A percentile compares a stretch with the other conserved stretches of the same genome.
phyloP scores from a whole-genome alignment of 2,329 filamentous ascomycete species.

The Stenocarpella maydis region DNA sequence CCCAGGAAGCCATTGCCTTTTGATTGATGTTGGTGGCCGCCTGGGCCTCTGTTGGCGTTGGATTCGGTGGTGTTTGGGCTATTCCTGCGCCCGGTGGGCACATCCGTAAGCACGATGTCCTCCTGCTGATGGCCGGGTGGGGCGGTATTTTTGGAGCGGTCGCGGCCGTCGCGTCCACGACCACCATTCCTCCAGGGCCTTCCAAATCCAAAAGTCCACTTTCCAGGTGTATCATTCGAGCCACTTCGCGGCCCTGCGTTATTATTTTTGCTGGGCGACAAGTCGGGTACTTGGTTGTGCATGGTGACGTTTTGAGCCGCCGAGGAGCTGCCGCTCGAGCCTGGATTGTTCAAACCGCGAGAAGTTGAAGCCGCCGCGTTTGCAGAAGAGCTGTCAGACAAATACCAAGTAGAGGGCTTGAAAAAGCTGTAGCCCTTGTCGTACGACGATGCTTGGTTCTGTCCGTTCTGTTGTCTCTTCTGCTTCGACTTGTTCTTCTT shows the following conservation, averaged over 20 bases:
- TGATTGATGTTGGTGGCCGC: constrained; percentile 7
- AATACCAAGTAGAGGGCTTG: constrained; percentile 29
- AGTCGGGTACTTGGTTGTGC: constrained; percentile 24
- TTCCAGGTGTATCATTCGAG: background rate
- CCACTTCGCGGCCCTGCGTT: background rate
- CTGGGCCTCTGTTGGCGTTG: constrained; percentile 4
- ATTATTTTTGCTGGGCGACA: constrained; percentile 28
- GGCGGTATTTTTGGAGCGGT: constrained; percentile 28
- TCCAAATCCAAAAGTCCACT: constrained; percentile 12
- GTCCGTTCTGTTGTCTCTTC: constrained; percentile 28
- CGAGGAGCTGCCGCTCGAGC: constrained; percentile 5
- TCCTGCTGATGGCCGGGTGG: constrained; percentile 20
- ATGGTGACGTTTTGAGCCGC: constrained; percentile 19
- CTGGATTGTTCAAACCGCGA: constrained; percentile 15
- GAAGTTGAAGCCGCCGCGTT: constrained; percentile 17
- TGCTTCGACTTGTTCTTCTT: constrained; percentile 25
- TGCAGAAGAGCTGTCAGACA: background rate
- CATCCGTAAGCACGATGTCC: constrained; percentile 27
- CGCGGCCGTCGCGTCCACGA: constrained; percentile 1
- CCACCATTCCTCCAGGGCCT: constrained; percentile 24
- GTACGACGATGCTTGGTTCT: constrained; percentile 17
- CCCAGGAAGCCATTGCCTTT: constrained; percentile 16
- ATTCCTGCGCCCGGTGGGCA: constrained; percentile 11
- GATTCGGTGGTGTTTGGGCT: background rate
- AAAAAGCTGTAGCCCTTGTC: constrained; percentile 29